Evolutionary conservation across 306 rosid species (phyloP).

Genomic region (Trichosanthes truncata): DNA sequence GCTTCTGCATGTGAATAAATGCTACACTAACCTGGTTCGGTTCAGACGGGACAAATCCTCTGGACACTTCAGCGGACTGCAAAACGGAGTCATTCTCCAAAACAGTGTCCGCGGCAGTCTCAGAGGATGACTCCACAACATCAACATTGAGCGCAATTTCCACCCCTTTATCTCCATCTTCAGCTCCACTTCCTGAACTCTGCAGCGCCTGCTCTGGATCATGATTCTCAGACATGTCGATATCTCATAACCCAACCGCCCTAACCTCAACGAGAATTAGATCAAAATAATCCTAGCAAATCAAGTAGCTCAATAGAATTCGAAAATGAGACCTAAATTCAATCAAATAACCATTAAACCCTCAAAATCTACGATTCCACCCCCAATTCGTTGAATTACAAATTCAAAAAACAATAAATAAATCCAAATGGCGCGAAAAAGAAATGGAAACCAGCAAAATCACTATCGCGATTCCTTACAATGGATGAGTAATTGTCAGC

Average conservation of each 20-base stretch:
- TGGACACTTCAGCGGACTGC: conserved; percentile 11
- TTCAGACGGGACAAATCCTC: conserved; percentile 10
- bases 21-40: conserved; percentile 7
- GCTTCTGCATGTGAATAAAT: conserved; percentile 26
- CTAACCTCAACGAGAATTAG: conserved; percentile 12
- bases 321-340: background rate
- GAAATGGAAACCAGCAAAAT: background rate
- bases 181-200: conserved; percentile 12
- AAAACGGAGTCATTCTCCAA: background rate
- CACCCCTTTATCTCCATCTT: conserved; percentile 7
- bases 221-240: conserved; percentile 51
- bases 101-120: conserved; percentile 5
- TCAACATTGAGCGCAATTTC: background rate
- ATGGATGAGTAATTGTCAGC: background rate
- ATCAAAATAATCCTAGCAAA: background rate
- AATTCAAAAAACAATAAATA: background rate
- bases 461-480: background rate
- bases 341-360: background rate
- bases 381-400: background rate
- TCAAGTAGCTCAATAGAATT: background rate
- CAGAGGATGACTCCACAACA: conserved; percentile 9
- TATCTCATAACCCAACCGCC: conserved; percentile 28
- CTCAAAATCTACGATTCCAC: background rate
- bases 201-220: conserved; percentile 17
- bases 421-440: conserved; percentile 3